A percentile compares a stretch with the other conserved stretches of the same genome.
Evolutionary conservation across 805 yeast genomes (phyloP).

Genomic region (Metschnikowia cerradonensis): DNA sequence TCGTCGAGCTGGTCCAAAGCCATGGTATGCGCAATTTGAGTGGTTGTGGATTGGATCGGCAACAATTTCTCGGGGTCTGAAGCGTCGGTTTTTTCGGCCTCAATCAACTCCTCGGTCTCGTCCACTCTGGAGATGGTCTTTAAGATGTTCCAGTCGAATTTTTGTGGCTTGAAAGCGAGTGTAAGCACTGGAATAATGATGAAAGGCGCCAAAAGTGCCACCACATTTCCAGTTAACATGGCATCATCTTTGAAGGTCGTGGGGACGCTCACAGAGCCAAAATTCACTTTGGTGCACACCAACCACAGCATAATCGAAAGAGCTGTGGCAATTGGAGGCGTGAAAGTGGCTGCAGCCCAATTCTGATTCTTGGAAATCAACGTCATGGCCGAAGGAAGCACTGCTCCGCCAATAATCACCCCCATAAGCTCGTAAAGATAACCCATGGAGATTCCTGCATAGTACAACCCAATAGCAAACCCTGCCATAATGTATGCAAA

Average conservation of each 20-base stretch:
- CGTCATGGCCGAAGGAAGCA: constrained; percentile 68
- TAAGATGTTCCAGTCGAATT: constrained; percentile 68
- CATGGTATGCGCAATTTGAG: constrained; percentile 38
- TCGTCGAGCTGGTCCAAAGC: constrained; percentile 21
- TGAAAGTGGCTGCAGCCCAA: constrained; percentile 58
- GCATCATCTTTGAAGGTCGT: constrained; percentile 80
- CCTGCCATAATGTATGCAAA: constrained; percentile 69
- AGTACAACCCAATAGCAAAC: constrained; percentile 75
- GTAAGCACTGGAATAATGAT: constrained; percentile 66
- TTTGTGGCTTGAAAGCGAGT: constrained; percentile 58
- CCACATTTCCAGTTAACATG: constrained; percentile 86
- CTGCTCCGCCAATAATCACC: constrained; percentile 81
- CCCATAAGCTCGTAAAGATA: constrained; percentile 88
- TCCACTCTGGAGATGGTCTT: constrained; percentile 62
- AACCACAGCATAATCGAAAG: constrained; percentile 65
- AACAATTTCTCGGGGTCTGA: constrained; percentile 25
- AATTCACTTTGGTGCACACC: constrained; percentile 31
- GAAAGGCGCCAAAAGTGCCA: constrained; percentile 71
- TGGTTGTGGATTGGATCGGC: constrained; percentile 37
- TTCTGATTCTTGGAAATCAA: constrained; percentile 64
- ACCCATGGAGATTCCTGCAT: constrained; percentile 83
- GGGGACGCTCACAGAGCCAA: constrained; percentile 30
- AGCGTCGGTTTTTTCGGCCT: constrained; percentile 26
- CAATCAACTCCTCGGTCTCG: constrained; percentile 61
- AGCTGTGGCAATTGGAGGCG: constrained; percentile 77